Base-by-base conservation (phyloP, 177 flowering plant species). In the Tripterygium wilfordii region DNA sequence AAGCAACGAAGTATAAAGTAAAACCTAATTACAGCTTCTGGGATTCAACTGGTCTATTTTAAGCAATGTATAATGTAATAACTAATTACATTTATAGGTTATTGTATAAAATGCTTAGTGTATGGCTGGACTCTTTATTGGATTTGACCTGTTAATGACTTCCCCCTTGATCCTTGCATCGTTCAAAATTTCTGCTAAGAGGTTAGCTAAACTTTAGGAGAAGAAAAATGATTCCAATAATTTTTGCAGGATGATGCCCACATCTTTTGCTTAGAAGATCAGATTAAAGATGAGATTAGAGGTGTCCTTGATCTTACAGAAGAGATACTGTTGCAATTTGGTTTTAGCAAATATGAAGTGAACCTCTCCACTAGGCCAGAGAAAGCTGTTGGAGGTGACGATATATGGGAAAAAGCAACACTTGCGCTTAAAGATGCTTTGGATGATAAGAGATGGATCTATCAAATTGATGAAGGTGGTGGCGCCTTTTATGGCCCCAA, bases 401-500 rank as follows among this genome's bases (percentile, higher is more conserved):
- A 88, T 63, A 76, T 92, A 62, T 92, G 98, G 98, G 84, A 77
- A 48, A 88, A 82, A 67, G 96, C 98, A 48, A 92, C 96, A n/a
- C 37, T 67, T 53, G 98, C 98, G 24, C 94, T 92, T 42, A 77
- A 59, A 73, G 85, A 85, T 66, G 98, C 98, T 41, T 74, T 92
- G 57, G 78, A 82, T 66, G 83, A 76, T 55, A 92, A 92, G 50
- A 94, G 95, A 6, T 92, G 98, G 98, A 69, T 66, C 56, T 88
- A 86, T 62, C 69, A 82, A 58, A 60, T 82, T 42, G 98, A 92
- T 79, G 96, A 86, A 53, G 96, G 98, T 57, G 98, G 96, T 19
- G 96, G 98, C 54, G 98, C 98, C 35, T 92, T 92, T 65, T 92
- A 92, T 64, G 98, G 98, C 37, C 98, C 96, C 40, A 92, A 92